Conservation (phyloP, 106 monocot genomes). For the Iris macrosiphon region DNA sequence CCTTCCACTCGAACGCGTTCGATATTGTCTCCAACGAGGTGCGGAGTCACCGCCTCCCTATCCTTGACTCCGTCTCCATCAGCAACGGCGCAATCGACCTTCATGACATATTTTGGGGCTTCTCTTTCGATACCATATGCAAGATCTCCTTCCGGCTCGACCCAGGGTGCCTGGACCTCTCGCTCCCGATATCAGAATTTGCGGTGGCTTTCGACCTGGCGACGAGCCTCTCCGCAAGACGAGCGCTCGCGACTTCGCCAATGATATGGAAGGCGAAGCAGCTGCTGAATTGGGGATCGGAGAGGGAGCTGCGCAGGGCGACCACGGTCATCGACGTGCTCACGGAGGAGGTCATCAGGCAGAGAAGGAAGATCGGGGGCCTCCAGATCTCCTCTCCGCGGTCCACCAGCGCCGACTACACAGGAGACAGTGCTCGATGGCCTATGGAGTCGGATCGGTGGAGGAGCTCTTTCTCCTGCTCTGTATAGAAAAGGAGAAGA, state of each 20-base stretch:
- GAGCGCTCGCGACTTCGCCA: slow-evolving; percentile 15
- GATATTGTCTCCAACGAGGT: slow-evolving; percentile 26
- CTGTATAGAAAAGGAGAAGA: too few species aligned
- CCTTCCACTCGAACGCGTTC: slow-evolving; percentile 23
- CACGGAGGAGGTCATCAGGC: slow-evolving; percentile 18
- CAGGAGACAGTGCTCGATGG: too few species aligned
- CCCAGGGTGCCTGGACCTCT: slow-evolving; percentile 30
- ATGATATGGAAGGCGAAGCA: slow-evolving; percentile 32
- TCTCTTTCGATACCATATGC: slow-evolving; percentile 44
- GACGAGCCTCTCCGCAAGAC: slow-evolving; percentile 20
- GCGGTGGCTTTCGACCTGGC: slow-evolving; percentile 39
- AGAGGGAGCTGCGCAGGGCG: too few species aligned
- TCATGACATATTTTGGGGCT: slow-evolving; percentile 40
- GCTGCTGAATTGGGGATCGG: too few species aligned
- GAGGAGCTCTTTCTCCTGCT: too few species aligned
- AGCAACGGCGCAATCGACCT: slow-evolving; percentile 14
- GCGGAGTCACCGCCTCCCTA: slow-evolving; percentile 23
- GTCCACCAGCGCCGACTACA: too few species aligned
- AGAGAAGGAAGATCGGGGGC: slow-evolving; percentile 13
- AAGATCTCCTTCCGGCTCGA: slow-evolving; percentile 50
- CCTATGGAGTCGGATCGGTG: too few species aligned
- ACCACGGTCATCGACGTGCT: slow-evolving; percentile 17
- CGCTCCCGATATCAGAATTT: slow-evolving; percentile 26
- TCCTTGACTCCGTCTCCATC: slow-evolving; percentile 15
- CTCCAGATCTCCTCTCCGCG: too few species aligned